Evolutionary conservation across 495 filamentous ascomycete genomes (phyloP), one percentile per base, ranked within the genome.

Genomic region (Penicillium chermesinum): DNA sequence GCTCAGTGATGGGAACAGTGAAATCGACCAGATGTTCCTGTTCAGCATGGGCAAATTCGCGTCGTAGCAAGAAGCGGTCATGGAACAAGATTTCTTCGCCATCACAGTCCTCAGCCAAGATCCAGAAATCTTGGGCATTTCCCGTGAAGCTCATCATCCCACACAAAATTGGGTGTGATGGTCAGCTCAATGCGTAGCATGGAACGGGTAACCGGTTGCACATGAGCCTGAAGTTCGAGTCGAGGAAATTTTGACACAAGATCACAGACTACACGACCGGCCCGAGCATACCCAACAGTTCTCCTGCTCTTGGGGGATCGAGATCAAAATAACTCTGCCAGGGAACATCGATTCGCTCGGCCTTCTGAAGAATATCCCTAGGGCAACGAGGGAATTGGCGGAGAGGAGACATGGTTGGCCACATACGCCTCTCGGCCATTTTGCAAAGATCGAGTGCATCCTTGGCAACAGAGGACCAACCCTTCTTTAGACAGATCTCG

Each of bases 341-440:
- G 3, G 89, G 87, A 35, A 97, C 91, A 51, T 96, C 91, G 49
- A 96, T 94, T 44, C 90, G 76, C 69, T 99, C 93, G 2, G 90
- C 84, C 67, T 96, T 96, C 49, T 86, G 80, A 40, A 97, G 72
- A 40, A 99, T 87, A 48, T 99, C 94, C 25, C 79, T 69, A 10
- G 89, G 80, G 53, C 89, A 94, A 32, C 70, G 71, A 1, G 87
- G 82, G 62, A 96, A 97, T 58, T 99, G 93, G 33, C 94, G 77
- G 7, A 99, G 78, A 6, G 93, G 93, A 15, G 88, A 86, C 93
- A 97, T 97, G 16, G 91, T 96, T 5, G 90, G 91, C 93, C 93
- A 99, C 93, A 97, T 97, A 18, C 94, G 77, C 75, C 94, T 95
- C 73, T 99, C 93, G 2, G 91, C 91, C 91, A 95, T 97, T 71